A percentile compares a stretch with the other conserved stretches of the same genome.
Conservation (phyloP, 768 basidiomycete species). For the Lactifluus volemus region DNA sequence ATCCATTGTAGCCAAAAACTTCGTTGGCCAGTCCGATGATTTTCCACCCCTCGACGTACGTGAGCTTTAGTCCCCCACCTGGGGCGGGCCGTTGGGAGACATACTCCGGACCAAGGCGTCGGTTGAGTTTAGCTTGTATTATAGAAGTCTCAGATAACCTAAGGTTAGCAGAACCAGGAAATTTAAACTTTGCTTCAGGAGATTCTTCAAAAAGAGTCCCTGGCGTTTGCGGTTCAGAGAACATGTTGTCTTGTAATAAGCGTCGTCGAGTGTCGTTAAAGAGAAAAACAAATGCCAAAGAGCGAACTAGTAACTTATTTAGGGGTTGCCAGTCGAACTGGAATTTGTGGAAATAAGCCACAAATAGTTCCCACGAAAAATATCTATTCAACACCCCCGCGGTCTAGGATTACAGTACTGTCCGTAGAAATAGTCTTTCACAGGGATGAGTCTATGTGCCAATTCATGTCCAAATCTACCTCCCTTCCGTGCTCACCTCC, state of each 20-base stretch:
- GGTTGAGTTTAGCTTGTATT: constrained; percentile 74
- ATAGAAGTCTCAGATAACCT: constrained; percentile 47
- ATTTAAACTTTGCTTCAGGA: constrained; percentile 9
- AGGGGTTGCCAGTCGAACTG: no score
- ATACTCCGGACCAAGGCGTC: constrained; percentile 90
- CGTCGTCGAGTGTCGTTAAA: background rate
- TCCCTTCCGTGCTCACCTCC: background rate
- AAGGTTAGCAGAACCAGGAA: background rate
- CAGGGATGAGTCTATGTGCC: no score
- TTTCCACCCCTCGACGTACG: constrained; percentile 97
- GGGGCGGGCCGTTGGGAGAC: constrained; percentile 86
- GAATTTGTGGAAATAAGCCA: no score
- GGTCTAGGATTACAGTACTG: no score
- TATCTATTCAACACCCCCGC: no score
- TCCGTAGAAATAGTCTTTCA: no score
- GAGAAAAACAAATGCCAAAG: no score
- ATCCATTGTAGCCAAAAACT: constrained; percentile 96
- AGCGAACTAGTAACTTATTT: no score
- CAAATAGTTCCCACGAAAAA: no score
- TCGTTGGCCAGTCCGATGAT: constrained; percentile 97
- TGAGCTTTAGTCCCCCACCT: constrained; percentile 78
- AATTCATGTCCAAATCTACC: no score
- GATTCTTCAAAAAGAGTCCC: background rate
- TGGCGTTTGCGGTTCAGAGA: constrained; percentile 15
- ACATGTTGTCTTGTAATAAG: constrained; percentile 3